Evolutionary conservation across 352 stramenopile genomes (phyloP), one percentile per base, ranked within the genome.

Genomic region (Globisporangium recalcitrans): DNA sequence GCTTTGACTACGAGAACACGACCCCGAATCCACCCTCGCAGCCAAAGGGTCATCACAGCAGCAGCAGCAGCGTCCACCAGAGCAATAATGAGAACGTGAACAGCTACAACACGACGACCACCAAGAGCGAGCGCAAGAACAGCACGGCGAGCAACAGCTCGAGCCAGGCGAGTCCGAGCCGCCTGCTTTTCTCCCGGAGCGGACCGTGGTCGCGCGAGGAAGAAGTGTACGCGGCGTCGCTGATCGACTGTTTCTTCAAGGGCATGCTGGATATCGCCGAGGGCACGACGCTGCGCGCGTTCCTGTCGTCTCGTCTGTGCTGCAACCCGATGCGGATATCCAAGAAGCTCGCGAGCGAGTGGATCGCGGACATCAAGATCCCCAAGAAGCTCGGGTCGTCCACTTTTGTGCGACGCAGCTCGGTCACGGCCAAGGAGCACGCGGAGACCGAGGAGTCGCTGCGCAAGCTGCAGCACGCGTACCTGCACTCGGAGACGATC

Each of bases 251-350:
- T 29, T 89, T 90, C 60, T 87, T 88, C 64, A 84, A 85, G 22
- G 82, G 82, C 22, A 61, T 78, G 36, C 69, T 91, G 29, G 70
- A 85, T 53, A 70, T 89, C 52, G 54, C 72, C 0, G 75, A 89
- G 58, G 80, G 82, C 57, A 89, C 80, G 46, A 91, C 79, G 24
- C 71, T 91, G 47, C 74, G 82, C 49, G 75, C 76, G 40, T 87
- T 87, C 61, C 63, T 91, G 22, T 78, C 82, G 21, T 71, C 75
- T 5, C 74, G 80, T 4, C 70, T 91, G 56, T 75, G 76, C 49
- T 91, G 82, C 64, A 91, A 88, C 49, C 82, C 82, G 16, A 91
- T 88, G 80, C 75, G 82, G 19, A 78, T 90, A 31, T 90, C 80
- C 11, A 91, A 91, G 66, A 91, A 91, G 63, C 80, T 91, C 13